These are phyloP conservation scores for Diutina siamensis DNA, from an alignment of 1,139 yeast species.

Conservation along the genomic window DNA sequence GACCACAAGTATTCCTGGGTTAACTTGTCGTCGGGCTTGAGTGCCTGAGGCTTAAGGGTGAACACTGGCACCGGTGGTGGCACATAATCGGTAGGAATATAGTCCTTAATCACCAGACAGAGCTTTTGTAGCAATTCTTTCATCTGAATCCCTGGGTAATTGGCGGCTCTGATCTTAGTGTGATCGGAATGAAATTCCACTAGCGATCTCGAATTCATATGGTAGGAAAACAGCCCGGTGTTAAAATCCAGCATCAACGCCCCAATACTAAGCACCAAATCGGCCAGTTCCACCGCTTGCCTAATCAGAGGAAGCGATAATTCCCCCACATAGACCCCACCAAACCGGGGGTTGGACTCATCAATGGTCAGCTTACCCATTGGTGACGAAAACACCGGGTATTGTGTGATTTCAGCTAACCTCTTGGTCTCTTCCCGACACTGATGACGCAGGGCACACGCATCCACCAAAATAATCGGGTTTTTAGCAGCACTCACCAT, in stretches of 20 bases:
- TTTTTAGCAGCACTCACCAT: conserved; percentile 46
- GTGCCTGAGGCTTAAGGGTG: conserved; percentile 24
- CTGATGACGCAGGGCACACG: conserved; percentile 74
- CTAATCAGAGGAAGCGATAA: conserved; percentile 67
- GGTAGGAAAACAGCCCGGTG: conserved; percentile 81
- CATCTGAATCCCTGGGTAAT: conserved; percentile 73
- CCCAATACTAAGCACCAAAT: conserved; percentile 69
- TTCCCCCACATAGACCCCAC: conserved; percentile 81
- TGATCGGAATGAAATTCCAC: conserved; percentile 87
- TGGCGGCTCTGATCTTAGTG: conserved; percentile 65
- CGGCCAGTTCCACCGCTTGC: conserved; percentile 66
- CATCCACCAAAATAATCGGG: conserved; percentile 75
- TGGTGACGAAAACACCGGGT: conserved; percentile 80
- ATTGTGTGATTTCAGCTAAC: conserved; percentile 59
- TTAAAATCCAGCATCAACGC: conserved; percentile 80
- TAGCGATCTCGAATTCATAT: conserved; percentile 67
- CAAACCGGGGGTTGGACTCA: conserved; percentile 65
- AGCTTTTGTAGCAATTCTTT: conserved; percentile 49
- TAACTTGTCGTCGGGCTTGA: conserved; percentile 17
- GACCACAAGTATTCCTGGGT: conserved; percentile 81
- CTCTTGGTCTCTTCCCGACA: conserved; percentile 49
- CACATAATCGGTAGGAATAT: conserved; percentile 18
- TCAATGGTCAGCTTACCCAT: conserved; percentile 81
- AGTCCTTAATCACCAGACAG: conserved; percentile 10
- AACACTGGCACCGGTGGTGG: conserved; percentile 38